Conservation (phyloP, 2,329 filamentous ascomycete genomes). For the Trichocomaceae sp. region DNA sequence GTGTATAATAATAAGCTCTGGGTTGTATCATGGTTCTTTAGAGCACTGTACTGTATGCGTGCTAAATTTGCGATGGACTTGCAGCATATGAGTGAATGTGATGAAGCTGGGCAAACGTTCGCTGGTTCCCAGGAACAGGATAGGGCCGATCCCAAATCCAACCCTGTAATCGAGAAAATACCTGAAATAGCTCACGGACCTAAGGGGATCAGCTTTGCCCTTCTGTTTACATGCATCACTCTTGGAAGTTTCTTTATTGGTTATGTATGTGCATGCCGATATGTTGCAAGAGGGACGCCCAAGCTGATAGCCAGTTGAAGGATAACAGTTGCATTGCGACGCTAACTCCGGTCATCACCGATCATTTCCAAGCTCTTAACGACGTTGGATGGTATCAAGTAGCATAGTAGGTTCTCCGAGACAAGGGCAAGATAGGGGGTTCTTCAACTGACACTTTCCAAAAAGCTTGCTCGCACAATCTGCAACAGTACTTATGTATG, state of each 20-base stretch:
- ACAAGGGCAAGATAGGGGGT: neutral
- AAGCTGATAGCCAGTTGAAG: constrained; percentile 66
- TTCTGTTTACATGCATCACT: neutral
- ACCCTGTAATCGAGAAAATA: too few species aligned
- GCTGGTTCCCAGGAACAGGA: neutral
- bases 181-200: neutral
- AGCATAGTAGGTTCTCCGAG: neutral
- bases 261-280: neutral
- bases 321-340: neutral
- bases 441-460: neutral
- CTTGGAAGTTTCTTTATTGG: neutral
- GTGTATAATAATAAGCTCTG: neutral
- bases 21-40: neutral
- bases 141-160: neutral
- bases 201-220: neutral
- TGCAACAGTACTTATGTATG: neutral
- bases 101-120: neutral
- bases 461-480: neutral
- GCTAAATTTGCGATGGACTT: neutral
- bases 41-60: neutral
- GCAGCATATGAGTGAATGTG: neutral
- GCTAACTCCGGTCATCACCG: neutral
- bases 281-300: neutral
- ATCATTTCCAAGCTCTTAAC: neutral
- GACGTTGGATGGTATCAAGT: neutral